phyloP scores from a whole-genome alignment of 2,329 filamentous ascomycete species.

The Beauveria sp. region DNA sequence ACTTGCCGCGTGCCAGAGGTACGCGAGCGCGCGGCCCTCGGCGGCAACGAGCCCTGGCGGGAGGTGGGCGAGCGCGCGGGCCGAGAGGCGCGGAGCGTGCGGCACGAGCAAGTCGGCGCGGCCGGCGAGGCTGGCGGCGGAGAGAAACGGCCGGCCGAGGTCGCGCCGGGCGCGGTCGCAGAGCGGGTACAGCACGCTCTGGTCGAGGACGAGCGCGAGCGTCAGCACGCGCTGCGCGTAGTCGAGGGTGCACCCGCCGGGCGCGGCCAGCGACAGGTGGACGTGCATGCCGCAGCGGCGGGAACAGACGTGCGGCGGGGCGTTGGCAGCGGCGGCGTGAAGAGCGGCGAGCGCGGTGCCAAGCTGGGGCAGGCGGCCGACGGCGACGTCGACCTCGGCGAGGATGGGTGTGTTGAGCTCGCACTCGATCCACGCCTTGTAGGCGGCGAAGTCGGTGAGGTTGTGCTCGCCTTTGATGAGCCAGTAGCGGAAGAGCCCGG shows the following conservation, averaged over 20 bases:
- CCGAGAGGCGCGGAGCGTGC: not conserved
- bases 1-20: not conserved
- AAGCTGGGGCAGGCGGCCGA: not conserved
- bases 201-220: constrained; percentile 38
- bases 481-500: not conserved
- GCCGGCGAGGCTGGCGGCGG: not conserved
- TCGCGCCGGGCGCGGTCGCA: constrained; percentile 1
- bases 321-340: not conserved
- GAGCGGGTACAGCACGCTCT: constrained; percentile 12
- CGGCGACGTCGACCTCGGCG: constrained; percentile 7
- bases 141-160: not conserved
- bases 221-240: constrained; percentile 78
- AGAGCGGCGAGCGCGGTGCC: constrained; percentile 10
- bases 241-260: constrained; percentile 39
- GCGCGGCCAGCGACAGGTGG: constrained; percentile 7
- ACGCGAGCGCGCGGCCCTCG: not conserved
- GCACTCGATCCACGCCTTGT: not conserved
- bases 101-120: not conserved
- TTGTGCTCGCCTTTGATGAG: not conserved
- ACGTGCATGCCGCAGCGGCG: constrained; percentile 14
- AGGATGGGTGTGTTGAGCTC: constrained; percentile 15
- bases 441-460: not conserved
- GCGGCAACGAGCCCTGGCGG: not conserved
- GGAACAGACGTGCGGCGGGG: not conserved
- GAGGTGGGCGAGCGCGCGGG: not conserved